A percentile compares a stretch with the other conserved stretches of the same genome.
These are phyloP conservation scores for Lycium barbarum DNA, from an alignment of 257 asterid genomes.

Conservation along the genomic window DNA sequence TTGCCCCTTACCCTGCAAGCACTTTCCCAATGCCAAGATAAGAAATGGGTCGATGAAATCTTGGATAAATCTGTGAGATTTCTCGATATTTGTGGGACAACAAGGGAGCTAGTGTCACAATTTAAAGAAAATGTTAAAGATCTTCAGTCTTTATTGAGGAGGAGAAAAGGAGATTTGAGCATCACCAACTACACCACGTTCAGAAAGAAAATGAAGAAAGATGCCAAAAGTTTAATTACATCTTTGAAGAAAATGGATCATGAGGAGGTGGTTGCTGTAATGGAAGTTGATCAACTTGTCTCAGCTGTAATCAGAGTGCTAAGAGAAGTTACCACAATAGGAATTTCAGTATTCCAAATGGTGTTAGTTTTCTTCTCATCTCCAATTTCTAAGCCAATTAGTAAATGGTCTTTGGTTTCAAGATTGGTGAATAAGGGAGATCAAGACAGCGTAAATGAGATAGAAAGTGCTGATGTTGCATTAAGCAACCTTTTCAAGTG, in stretches of 20 bases:
- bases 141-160: neutral
- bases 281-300: slow-evolving; percentile 30
- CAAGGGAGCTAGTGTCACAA: slow-evolving; percentile 25
- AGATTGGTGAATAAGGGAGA: slow-evolving; percentile 34
- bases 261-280: neutral
- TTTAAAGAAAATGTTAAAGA: slow-evolving; percentile 25
- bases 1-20: slow-evolving; percentile 32
- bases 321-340: slow-evolving; percentile 30
- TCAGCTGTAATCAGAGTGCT: slow-evolving; percentile 30
- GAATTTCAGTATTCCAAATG: slow-evolving; percentile 25
- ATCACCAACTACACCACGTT: slow-evolving; percentile 28
- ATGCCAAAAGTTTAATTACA: neutral
- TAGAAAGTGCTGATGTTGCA: slow-evolving; percentile 25
- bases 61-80: slow-evolving; percentile 32
- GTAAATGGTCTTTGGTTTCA: slow-evolving; percentile 34
- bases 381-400: neutral
- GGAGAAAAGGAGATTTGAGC: slow-evolving; percentile 30
- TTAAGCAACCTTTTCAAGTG: neutral
- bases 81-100: slow-evolving; percentile 31
- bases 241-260: neutral
- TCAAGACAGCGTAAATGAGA: neutral
- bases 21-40: slow-evolving; percentile 12
- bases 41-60: slow-evolving; percentile 31
- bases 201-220: slow-evolving; percentile 36
- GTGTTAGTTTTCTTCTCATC: slow-evolving; percentile 26